Percentiles rank a stretch among this genome's conserved stretches.
Evolutionary conservation across 257 asterid genomes (phyloP).

Genomic region (Echium plantagineum): DNA sequence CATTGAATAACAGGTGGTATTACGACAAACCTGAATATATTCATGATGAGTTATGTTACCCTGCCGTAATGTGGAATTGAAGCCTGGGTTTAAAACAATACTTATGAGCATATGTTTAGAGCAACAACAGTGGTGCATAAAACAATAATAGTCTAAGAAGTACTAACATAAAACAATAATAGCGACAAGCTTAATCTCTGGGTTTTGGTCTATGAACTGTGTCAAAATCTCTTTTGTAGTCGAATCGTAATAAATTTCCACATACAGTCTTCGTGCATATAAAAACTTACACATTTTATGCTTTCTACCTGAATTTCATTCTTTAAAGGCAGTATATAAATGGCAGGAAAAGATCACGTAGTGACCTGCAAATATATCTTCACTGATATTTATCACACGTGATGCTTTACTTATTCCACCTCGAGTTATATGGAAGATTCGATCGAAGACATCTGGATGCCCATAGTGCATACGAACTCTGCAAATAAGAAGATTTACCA

Average conservation of each 20-base stretch:
- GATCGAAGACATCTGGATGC: conserved; percentile 95
- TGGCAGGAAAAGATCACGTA: conserved; percentile 1
- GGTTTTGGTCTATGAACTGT: too few relatives aligned
- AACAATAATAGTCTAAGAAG: too few relatives aligned
- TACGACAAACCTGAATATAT: conserved; percentile 40
- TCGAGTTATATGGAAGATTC: conserved; percentile 86
- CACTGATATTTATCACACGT: conserved; percentile 92
- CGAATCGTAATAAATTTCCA: background rate
- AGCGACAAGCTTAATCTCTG: too few relatives aligned
- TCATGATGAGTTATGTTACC: conserved; percentile 98
- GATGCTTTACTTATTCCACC: conserved; percentile 99
- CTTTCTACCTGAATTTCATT: background rate
- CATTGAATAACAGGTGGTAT: background rate
- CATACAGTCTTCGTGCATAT: background rate
- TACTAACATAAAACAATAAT: too few relatives aligned
- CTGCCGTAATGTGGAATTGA: conserved; percentile 94
- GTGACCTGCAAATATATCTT: conserved; percentile 89
- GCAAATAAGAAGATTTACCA: conserved; percentile 19
- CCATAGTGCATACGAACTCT: conserved; percentile 99
- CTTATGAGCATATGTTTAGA: background rate
- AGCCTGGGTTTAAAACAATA: conserved; percentile 38
- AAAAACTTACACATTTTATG: background rate
- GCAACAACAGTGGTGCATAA: background rate
- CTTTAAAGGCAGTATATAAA: background rate
- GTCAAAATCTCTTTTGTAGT: too few relatives aligned